A percentile compares a stretch with the other conserved stretches of the same genome.
Evolutionary conservation across 768 basidiomycete genomes (phyloP).

Genomic region (Pisolithus tinctorius): DNA sequence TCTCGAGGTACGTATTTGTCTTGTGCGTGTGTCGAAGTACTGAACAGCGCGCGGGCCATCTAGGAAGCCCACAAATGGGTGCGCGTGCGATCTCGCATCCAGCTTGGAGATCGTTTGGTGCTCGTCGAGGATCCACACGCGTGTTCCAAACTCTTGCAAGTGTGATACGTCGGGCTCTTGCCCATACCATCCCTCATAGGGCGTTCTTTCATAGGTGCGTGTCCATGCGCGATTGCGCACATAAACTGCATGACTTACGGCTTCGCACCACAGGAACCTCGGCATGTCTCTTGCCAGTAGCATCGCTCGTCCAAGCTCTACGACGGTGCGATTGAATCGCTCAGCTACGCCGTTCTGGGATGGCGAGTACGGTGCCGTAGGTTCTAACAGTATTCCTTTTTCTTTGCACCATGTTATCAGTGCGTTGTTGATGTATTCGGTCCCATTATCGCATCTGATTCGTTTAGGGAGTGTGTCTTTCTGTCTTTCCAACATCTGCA

Average conservation of each 20-base stretch:
- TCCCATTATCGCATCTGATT: background rate
- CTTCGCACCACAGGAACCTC: background rate
- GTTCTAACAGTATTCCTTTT: background rate
- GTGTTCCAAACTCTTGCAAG: too few species aligned
- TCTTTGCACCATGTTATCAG: background rate
- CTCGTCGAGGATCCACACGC: too few species aligned
- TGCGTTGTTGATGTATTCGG: background rate
- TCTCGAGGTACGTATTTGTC: too few species aligned
- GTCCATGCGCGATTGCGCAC: background rate
- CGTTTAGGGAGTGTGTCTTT: background rate
- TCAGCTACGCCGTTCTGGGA: background rate
- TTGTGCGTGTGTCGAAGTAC: too few species aligned
- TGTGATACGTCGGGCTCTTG: too few species aligned
- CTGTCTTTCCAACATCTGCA: background rate
- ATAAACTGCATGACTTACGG: background rate
- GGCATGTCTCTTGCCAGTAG: background rate
- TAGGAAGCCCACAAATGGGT: too few species aligned
- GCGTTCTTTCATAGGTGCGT: background rate
- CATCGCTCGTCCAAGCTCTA: background rate
- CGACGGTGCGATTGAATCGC: background rate
- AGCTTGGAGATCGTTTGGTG: too few species aligned
- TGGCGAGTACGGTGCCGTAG: background rate
- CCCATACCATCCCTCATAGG: too few species aligned
- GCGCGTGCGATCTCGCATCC: fast-evolving
- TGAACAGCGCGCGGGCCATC: too few species aligned